These are phyloP conservation scores for Epichloe typhina DNA, from an alignment of 2,329 filamentous ascomycete genomes.

Conservation along the genomic window DNA sequence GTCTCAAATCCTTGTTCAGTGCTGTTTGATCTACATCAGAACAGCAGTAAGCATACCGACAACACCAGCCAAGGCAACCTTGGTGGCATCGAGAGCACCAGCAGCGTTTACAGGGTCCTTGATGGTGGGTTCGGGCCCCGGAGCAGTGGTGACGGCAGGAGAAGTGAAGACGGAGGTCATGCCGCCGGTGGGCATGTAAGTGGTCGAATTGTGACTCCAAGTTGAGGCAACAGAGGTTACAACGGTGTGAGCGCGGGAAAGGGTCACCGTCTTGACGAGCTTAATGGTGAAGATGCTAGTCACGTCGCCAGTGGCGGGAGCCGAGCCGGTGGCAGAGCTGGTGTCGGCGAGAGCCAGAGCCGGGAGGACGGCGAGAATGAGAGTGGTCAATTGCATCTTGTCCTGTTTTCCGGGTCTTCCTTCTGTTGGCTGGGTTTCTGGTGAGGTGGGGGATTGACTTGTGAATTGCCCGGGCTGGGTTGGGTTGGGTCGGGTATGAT, in stretches of 20 bases:
- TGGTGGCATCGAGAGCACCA: conserved; percentile 28
- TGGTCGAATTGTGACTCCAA: conserved; percentile 21
- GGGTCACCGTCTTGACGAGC: conserved; percentile 38
- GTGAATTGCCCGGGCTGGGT: too few species aligned
- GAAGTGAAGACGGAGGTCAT: conserved; percentile 11
- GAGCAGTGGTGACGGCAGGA: conserved; percentile 11
- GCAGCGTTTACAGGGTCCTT: conserved; percentile 28
- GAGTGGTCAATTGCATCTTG: conserved; percentile 19
- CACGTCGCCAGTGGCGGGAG: conserved; percentile 29
- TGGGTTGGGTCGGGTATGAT: too few species aligned
- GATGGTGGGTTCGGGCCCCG: conserved; percentile 18
- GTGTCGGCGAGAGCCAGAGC: conserved; percentile 36
- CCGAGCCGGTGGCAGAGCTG: conserved; percentile 3
- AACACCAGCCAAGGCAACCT: conserved; percentile 34
- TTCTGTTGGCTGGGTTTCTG: too few species aligned
- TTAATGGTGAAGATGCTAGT: conserved; percentile 38
- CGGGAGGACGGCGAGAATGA: conserved; percentile 38
- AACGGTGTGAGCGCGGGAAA: conserved; percentile 25
- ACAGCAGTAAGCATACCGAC: conserved; percentile 36
- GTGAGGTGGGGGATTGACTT: too few species aligned
- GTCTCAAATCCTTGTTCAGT: too few species aligned
- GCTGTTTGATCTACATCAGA: conserved; percentile 32
- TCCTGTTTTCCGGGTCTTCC: background rate
- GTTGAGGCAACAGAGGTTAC: background rate
- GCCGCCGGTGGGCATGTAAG: conserved; percentile 16